Conservation (phyloP, 441 rosid species). For the Adansonia madagascariensis region DNA sequence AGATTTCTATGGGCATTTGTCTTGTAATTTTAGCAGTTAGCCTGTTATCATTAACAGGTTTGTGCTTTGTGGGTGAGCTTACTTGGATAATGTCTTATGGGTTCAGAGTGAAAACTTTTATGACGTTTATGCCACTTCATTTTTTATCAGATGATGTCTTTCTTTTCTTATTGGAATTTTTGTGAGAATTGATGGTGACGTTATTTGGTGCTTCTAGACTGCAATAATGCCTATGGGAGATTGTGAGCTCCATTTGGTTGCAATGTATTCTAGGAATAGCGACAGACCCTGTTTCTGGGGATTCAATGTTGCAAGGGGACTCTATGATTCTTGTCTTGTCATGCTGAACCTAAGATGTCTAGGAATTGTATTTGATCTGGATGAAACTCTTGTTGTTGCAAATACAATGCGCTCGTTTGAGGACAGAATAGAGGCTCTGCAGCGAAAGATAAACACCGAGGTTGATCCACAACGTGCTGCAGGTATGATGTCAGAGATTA, state of each 20-base stretch:
- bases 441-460: conserved; percentile 57
- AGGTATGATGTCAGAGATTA: conserved; percentile 77
- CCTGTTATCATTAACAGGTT: not conserved
- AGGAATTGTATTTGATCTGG: conserved; percentile 96
- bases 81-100: not conserved
- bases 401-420: conserved; percentile 93
- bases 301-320: conserved; percentile 70
- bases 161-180: not conserved
- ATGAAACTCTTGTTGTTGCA: conserved; percentile 93
- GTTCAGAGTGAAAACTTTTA: not conserved
- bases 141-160: not conserved
- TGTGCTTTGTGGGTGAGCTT: not conserved
- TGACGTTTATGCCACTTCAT: not conserved
- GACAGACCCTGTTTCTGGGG: conserved; percentile 90
- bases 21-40: not conserved
- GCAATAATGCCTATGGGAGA: conserved; percentile 77
- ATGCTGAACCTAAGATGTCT: conserved; percentile 93
- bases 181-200: conserved; percentile 28
- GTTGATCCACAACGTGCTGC: conserved; percentile 54
- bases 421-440: conserved; percentile 81
- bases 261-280: conserved; percentile 67
- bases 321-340: conserved; percentile 73
- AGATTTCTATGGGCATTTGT: not conserved
- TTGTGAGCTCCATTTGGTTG: conserved; percentile 94
- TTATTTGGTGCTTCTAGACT: conserved; percentile 59